Percentiles rank a stretch among this genome's conserved stretches.
These are phyloP conservation scores for Aspergillus ostianus DNA, from an alignment of 495 filamentous ascomycete genomes.

Conservation along the genomic window DNA sequence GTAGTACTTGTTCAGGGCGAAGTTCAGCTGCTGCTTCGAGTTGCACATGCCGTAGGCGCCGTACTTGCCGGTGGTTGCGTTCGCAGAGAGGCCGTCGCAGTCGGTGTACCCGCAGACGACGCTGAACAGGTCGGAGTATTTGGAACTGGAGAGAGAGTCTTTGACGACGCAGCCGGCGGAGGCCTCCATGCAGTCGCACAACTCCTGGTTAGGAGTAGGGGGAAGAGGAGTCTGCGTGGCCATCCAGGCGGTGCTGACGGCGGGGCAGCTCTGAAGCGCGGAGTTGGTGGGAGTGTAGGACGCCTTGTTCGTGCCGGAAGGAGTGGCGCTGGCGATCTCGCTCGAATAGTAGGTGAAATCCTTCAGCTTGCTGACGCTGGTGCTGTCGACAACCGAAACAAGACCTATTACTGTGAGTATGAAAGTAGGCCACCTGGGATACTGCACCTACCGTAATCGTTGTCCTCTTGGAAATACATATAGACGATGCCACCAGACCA, in stretches of 20 bases:
- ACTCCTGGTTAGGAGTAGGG: conserved; percentile 68
- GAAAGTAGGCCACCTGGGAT: not conserved
- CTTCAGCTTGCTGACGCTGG: conserved; percentile 56
- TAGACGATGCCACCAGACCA: conserved; percentile 96
- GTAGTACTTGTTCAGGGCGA: conserved; percentile 82
- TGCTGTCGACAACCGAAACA: conserved; percentile 62
- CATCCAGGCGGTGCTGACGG: conserved; percentile 60
- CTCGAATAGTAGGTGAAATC: conserved; percentile 75
- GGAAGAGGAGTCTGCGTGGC: conserved; percentile 67
- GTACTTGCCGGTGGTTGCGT: conserved; percentile 71
- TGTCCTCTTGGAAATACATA: conserved; percentile 92
- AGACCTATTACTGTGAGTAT: conserved; percentile 47
- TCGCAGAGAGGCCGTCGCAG: conserved; percentile 70
- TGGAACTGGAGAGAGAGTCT: conserved; percentile 42
- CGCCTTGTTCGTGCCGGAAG: conserved; percentile 59
- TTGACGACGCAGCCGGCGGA: conserved; percentile 68
- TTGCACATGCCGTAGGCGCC: conserved; percentile 91
- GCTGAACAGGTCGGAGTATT: conserved; percentile 66
- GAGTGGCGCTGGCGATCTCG: conserved; percentile 66
- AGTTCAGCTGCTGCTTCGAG: conserved; percentile 72
- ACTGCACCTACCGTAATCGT: conserved; percentile 71
- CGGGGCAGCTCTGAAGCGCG: conserved; percentile 69
- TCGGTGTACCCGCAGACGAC: conserved; percentile 65
- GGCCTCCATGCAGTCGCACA: conserved; percentile 81
- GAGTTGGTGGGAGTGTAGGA: conserved; percentile 79